Base-by-base conservation (phyloP, 306 rosid species). In the Glycine tomentella region DNA sequence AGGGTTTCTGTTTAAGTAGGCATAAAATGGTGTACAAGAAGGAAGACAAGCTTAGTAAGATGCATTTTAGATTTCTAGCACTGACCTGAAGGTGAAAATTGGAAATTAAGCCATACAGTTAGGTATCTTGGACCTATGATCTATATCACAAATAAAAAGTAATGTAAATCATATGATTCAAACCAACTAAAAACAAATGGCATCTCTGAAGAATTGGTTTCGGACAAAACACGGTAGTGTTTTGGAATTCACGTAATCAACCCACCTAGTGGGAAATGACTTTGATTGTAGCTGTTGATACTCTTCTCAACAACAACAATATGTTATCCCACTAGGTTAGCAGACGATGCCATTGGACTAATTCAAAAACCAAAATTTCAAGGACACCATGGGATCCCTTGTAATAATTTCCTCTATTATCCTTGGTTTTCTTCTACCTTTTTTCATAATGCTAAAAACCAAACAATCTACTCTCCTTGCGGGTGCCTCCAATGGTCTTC, bases 61-160 rank as follows among this genome's bases (percentile, higher is more conserved):
- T 14, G 36, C 5, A 13, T 5, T 34, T 10, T 20, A 20, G 20
- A 20, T 20, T 20, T 20, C 20, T 34, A 53, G 14, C 12, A 52
- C 3, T 5, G 51, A 11, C 31, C 55, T 72, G 65, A 59, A 53
- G n/a, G 14, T 71, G 77, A 53, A 51, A 72, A 52, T 72, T 14
- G 64, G 77, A 72, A 9, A 72, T 51, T 2, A 52, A 51, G 4
- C 5, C 14, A 33, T 31, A 31, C 12, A n/a, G 45, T 49, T 69
- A 46, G 74, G 57, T 10, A 2, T 25, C 17, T 69, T 25, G 25
- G 75, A 49, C 13, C 59, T 49, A 70, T 20, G 75, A 49, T 49
- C 59, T 49, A 70, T 20, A 25, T 25, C 31, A 0, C 1, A 25
- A 44, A 70, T 7, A 49, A 59, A 49, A 48, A 48, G 25, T 69